Conservation (phyloP, 768 basidiomycete genomes). For the Psilocybe cubensis region DNA sequence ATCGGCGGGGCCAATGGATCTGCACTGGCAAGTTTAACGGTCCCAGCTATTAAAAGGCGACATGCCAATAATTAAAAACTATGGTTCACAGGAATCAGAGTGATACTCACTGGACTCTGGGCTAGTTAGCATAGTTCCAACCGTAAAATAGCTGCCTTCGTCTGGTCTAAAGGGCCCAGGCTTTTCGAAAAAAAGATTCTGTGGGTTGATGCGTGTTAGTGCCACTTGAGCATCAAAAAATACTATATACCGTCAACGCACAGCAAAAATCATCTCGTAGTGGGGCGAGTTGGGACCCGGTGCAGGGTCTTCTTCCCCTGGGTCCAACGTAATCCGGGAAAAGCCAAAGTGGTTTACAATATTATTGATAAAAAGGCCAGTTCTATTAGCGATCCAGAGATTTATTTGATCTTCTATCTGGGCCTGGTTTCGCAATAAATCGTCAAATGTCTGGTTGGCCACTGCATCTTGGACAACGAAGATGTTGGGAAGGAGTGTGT, state of each 20-base stretch:
- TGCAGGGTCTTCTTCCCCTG: slow-evolving; percentile 27
- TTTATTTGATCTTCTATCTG: not conserved
- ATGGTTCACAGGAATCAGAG: too few species aligned
- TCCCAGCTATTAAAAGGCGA: too few species aligned
- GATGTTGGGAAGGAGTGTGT: slow-evolving; percentile 26
- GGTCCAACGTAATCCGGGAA: slow-evolving; percentile 22
- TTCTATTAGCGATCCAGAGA: not conserved
- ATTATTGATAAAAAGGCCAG: slow-evolving; percentile 23
- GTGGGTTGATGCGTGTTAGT: not conserved
- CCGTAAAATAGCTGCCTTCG: too few species aligned
- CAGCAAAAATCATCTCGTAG: slow-evolving; percentile 30
- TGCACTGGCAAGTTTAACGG: too few species aligned
- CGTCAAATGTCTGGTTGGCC: not conserved
- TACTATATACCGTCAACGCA: slow-evolving; percentile 16
- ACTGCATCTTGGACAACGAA: not conserved
- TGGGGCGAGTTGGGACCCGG: slow-evolving; percentile 32
- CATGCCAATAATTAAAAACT: too few species aligned
- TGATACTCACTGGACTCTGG: too few species aligned
- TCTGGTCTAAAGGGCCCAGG: too few species aligned
- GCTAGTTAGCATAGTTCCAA: too few species aligned
- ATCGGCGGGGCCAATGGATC: too few species aligned
- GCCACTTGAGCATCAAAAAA: not conserved
- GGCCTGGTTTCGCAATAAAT: not conserved
- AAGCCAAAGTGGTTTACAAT: slow-evolving; percentile 19
- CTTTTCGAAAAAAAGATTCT: not conserved